These are phyloP conservation scores for Hymenochaete sp. DNA, from an alignment of 1,284 basidiomycete genomes.

Conservation along the genomic window DNA sequence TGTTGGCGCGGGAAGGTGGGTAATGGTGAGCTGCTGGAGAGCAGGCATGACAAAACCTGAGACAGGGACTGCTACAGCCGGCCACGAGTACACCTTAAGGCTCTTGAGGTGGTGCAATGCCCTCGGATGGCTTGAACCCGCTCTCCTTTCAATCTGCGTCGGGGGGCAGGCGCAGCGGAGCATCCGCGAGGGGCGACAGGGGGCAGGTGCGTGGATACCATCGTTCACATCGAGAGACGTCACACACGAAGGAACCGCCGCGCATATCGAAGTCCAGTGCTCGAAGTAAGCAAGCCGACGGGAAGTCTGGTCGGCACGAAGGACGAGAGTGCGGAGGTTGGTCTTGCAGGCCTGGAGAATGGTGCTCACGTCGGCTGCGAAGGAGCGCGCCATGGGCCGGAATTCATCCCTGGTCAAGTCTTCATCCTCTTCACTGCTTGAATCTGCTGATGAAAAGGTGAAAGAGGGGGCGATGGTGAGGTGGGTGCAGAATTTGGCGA, in stretches of 20 bases:
- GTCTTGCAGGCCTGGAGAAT: constrained; percentile 1
- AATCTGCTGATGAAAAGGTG: too few relatives aligned
- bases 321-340: constrained; percentile 1
- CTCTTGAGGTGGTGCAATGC: constrained; percentile 2
- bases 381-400: neutral
- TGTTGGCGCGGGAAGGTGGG: constrained; percentile 2
- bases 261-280: constrained; percentile 8
- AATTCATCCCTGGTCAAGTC: constrained; percentile 1
- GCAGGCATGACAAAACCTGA: constrained; percentile 7
- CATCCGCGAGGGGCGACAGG: too few relatives aligned
- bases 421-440: too few relatives aligned
- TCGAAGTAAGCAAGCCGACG: constrained; percentile 6
- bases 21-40: constrained; percentile 5
- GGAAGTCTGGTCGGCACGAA: constrained; percentile 6
- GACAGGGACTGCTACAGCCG: constrained; percentile 3
- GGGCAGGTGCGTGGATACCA: constrained; percentile 7
- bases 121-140: too few relatives aligned
- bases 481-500: neutral
- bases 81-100: neutral
- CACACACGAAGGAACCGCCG: constrained; percentile 6
- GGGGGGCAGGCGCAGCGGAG: too few relatives aligned
- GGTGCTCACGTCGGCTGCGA: neutral
- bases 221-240: constrained; percentile 6
- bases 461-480: constrained; percentile 8
- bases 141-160: too few relatives aligned